Evolutionary conservation across 441 rosid genomes (phyloP).

Genomic region (Erysimum cheiri): DNA sequence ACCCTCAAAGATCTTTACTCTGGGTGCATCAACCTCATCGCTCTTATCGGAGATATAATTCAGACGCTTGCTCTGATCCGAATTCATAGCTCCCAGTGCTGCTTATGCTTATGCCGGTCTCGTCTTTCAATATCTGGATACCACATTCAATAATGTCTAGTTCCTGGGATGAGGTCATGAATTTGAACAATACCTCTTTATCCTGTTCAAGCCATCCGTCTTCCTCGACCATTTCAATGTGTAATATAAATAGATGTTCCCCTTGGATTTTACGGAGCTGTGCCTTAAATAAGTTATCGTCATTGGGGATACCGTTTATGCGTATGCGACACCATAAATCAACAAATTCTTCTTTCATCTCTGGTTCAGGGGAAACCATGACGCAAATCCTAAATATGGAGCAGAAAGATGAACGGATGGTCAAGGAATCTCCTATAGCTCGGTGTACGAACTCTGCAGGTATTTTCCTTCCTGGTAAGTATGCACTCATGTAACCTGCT

Average conservation of each 20-base stretch:
- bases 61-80: background rate
- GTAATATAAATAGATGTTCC: slow-evolving; percentile 1
- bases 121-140: slow-evolving; percentile 1
- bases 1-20: background rate
- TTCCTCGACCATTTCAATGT: background rate
- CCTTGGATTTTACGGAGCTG: background rate
- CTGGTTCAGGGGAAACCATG: slow-evolving; percentile 5
- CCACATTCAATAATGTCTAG: slow-evolving; percentile 13
- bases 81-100: background rate
- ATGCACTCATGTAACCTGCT: background rate
- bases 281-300: background rate
- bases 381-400: background rate
- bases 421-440: slow-evolving; percentile 4
- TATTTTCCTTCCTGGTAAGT: background rate
- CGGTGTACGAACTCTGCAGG: slow-evolving; percentile 7
- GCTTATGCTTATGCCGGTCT: background rate
- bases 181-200: slow-evolving; percentile 9
- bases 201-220: background rate
- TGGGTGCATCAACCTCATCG: background rate
- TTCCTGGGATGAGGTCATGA: slow-evolving; percentile 5
- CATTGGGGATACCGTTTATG: background rate
- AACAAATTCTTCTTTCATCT: background rate
- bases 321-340: background rate
- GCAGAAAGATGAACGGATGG: background rate
- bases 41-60: background rate